Conservation (phyloP, 108 stramenopile genomes). For the Skeletonema potamos region DNA sequence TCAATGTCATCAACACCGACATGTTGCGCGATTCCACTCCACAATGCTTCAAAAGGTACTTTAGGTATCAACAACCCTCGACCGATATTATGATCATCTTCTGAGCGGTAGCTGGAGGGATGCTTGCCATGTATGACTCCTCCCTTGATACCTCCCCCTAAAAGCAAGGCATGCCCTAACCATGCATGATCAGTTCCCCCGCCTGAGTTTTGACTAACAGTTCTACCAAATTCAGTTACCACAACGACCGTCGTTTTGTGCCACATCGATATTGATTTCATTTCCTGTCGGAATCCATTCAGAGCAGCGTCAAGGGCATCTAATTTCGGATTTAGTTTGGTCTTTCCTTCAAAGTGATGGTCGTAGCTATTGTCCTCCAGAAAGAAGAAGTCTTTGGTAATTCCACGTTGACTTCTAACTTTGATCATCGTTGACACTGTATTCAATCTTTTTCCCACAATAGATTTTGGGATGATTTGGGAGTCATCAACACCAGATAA, state of each 20-base stretch:
- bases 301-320: conserved; percentile 38
- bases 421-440: conserved; percentile 48
- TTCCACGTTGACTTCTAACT: conserved; percentile 28
- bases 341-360: conserved; percentile 34
- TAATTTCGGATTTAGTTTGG: not conserved
- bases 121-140: conserved; percentile 25
- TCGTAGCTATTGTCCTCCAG: conserved; percentile 57
- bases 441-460: conserved; percentile 8
- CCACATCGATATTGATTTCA: conserved; percentile 33
- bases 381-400: conserved; percentile 61
- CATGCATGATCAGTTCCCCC: conserved; percentile 18
- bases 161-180: conserved; percentile 37
- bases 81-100: conserved; percentile 10
- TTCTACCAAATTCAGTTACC: conserved; percentile 61
- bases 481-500: no score
- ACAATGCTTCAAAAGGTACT: not conserved
- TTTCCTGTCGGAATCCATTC: conserved; percentile 37
- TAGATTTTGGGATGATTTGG: not conserved
- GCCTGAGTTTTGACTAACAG: conserved; percentile 43
- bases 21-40: conserved; percentile 26
- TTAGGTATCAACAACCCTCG: not conserved
- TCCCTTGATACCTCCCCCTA: conserved; percentile 41
- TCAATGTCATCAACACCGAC: conserved; percentile 11
- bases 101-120: conserved; percentile 12
- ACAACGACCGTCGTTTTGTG: conserved; percentile 54